Evolutionary conservation across 2,329 filamentous ascomycete species (phyloP), one percentile per base, ranked within the genome.

Genomic region (Alternaria sp.): DNA sequence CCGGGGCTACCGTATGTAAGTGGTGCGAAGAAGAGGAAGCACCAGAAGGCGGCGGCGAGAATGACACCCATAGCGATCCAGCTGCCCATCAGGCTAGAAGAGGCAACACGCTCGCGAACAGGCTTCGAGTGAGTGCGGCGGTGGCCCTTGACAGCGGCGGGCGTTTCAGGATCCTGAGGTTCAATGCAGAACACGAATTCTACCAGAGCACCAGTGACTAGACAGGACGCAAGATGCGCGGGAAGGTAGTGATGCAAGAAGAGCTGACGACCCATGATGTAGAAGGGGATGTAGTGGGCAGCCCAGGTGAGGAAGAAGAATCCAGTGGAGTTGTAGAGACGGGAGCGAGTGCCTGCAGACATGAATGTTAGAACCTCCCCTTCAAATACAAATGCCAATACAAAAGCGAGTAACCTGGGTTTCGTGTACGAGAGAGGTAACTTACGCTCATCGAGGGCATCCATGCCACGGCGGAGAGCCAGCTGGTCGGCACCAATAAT

Each of bases 261-360:
- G 69, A 97, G 90, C 81, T 99, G 95, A 73, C 95, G 93, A 61
- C 95, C 95, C 95, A 99, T 99, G 68, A 97, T 89, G 84, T 90
- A 99, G 86, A 99, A 99, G 56, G 95, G 95, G 81, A 97, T 89
- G 85, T 97, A 99, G 80, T 99, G 96, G 3, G 93, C 95, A 13
- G 93, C 93, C 96, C 96, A 99, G 59, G 93, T 93, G 61, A 99
- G 88, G 89, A 97, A 98, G 85, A 99, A 96, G 88, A 99, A 99
- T 23, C 96, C 96, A 1, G 96, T 98, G 58, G 93, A 97, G 86
- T 98, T 98, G 84, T 99, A 99, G 54, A 99, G 87, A 68, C 94
- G 93, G 23, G 92, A 94, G 69, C 96, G 94, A 28, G 96, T 93
- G 69, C 93, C 93, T 91, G 15, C 12, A 50, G 50, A 30, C 32